These are phyloP conservation scores for Sarcodon aspratus DNA, from an alignment of 768 basidiomycete genomes.

Conservation along the genomic window DNA sequence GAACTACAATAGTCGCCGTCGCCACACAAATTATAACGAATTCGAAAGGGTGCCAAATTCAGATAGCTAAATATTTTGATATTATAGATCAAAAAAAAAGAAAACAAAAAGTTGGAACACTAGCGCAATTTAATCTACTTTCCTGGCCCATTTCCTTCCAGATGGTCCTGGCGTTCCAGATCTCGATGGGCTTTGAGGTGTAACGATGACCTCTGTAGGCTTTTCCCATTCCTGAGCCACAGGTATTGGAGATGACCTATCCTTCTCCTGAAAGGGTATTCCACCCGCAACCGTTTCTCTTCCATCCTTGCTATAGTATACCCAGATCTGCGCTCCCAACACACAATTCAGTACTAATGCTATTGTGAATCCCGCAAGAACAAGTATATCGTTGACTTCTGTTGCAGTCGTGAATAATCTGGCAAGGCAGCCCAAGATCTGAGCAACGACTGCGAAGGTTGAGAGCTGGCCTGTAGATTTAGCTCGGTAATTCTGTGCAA, in stretches of 20 bases:
- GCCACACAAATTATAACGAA: no score
- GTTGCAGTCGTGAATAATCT: conserved; percentile 88
- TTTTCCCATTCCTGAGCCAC: conserved; percentile 6
- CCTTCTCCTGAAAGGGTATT: conserved; percentile 13
- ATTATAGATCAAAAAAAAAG: not conserved
- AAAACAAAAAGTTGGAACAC: not conserved
- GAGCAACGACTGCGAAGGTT: conserved; percentile 82
- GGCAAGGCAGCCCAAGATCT: conserved; percentile 82
- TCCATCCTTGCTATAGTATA: conserved; percentile 63
- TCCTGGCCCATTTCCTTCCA: conserved; percentile 62
- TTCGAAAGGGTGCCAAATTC: no score
- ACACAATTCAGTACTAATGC: conserved; percentile 76
- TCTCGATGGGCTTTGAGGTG: conserved; percentile 31
- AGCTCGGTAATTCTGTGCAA: conserved; percentile 64
- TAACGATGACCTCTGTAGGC: conserved; percentile 32
- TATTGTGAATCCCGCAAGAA: conserved; percentile 75
- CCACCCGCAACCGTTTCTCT: conserved; percentile 15
- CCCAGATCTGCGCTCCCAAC: conserved; percentile 76
- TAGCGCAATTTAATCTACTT: conserved; percentile 42
- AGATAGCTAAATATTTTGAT: no score
- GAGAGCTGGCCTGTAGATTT: conserved; percentile 89
- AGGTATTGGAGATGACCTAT: conserved; percentile 4
- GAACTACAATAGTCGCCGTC: no score
- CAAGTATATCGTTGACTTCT: conserved; percentile 75
- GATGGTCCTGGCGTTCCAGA: conserved; percentile 32